phyloP scores from a whole-genome alignment of 257 asterid species.

The Fraxinus quadrangulata region DNA sequence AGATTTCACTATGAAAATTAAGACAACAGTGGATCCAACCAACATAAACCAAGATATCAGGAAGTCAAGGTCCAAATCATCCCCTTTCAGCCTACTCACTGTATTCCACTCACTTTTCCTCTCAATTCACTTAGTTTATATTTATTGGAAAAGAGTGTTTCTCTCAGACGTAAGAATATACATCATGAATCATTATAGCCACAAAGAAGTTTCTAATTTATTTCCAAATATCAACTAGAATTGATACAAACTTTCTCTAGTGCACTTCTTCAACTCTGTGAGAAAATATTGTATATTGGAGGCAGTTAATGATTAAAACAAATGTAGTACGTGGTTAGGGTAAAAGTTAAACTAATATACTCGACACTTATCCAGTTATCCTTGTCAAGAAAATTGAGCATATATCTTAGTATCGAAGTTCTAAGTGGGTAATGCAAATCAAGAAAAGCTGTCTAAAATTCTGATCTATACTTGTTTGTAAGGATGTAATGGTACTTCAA shows the following conservation, averaged over 20 bases:
- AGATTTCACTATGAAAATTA: neutral
- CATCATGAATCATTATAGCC: neutral
- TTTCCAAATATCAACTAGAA: neutral
- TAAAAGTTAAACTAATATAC: neutral
- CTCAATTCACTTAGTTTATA: neutral
- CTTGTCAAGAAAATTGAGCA: neutral
- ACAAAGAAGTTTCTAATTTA: neutral
- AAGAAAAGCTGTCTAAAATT: neutral
- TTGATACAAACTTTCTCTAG: neutral
- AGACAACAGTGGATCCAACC: no score
- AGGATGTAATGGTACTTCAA: neutral
- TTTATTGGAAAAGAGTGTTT: neutral
- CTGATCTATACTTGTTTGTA: neutral
- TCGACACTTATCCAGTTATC: neutral
- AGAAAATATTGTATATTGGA: neutral
- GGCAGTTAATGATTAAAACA: neutral
- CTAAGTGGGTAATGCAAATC: neutral
- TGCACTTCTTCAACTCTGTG: neutral
- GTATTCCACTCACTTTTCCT: conserved; percentile 5
- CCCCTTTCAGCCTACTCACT: neutral
- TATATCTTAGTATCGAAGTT: no score
- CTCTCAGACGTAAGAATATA: neutral
- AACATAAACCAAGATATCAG: neutral
- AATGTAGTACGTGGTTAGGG: neutral
- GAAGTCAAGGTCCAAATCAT: no score